Base-by-base conservation (phyloP, 2,329 filamentous ascomycete species). In the Aspergillus sp. region DNA sequence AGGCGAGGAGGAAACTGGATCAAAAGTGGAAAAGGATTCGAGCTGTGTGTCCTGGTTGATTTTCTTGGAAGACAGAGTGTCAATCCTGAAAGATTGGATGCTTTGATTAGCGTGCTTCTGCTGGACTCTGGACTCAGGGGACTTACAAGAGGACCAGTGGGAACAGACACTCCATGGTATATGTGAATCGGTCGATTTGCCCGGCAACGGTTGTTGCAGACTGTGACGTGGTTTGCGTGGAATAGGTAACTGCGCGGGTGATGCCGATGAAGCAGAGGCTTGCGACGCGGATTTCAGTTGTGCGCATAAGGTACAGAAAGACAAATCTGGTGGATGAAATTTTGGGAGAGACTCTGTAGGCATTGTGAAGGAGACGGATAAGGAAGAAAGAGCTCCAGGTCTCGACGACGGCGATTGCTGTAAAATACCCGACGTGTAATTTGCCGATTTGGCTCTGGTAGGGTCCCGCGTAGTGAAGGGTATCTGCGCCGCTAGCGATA, bases 231-330 rank as follows among this genome's bases (percentile, higher is more conserved):
- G 47, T 30, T 51, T 58, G 56, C 20, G 27, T 55, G 3, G 56
- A 54, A 22, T 55, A 58, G n/a, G 56, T 55, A 13, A 51, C 51
- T 5, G 56, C 56, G 39, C 56, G 56, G 7, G 56, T 55, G 34
- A 58, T 58, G n/a, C 56, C 51, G 24, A 58, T 58, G n/a, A 58
- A 55, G 15, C 56, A 58, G 19, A 58, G 41, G 37, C 51, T 55
- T 34, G 56, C 51, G 19, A 58, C 39, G 13, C 56, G 56, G 13
- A 58, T 34, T 42, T 58, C 56, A 5, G 56, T 54, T 8, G 51
- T 46, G n/a, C 51, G 47, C 12, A 55, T 39, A 11, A 58, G 56
- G 22, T 50, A 51, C n/a, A 40, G 30, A 27, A 55, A 55, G 15
- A 58, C 33, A 13, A 30, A 41, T 34, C 34, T 51, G 5, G 42